Percentiles rank a stretch among this genome's conserved stretches.
phyloP scores from a whole-genome alignment of 73 alveolate genomes.

The Diophrys appendiculata region DNA sequence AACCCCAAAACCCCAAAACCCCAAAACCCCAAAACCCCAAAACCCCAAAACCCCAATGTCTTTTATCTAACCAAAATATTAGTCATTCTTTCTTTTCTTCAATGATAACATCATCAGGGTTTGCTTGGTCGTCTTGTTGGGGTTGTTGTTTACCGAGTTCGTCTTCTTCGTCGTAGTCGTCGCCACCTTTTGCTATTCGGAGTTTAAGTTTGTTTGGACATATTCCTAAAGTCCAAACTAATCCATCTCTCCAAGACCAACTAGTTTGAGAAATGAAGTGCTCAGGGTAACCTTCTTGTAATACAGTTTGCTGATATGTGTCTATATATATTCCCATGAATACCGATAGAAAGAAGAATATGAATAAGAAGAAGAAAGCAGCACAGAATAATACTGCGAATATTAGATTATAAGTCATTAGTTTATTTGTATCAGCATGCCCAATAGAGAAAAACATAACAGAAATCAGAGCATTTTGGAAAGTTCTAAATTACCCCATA shows the following conservation, averaged over 20 bases:
- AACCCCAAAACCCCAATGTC: no score
- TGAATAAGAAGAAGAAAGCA: not conserved
- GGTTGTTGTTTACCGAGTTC: no score
- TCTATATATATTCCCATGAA: not conserved
- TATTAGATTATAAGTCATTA: not conserved
- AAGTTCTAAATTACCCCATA: not conserved
- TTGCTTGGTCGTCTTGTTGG: no score
- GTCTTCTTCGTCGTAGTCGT: not conserved
- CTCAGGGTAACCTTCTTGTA: constrained; percentile 14
- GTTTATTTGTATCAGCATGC: not conserved
- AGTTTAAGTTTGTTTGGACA: not conserved
- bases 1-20: no score
- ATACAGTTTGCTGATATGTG: not conserved
- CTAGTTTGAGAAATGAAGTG: not conserved
- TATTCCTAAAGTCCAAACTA: not conserved
- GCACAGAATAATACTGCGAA: not conserved
- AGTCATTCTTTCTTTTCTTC: no score
- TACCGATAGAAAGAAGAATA: constrained; percentile 11
- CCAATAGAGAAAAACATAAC: constrained; percentile 1
- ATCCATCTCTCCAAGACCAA: not conserved
- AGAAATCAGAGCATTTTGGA: constrained; percentile 2
- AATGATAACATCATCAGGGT: no score
- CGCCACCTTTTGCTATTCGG: not conserved
- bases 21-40: no score
- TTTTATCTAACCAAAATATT: no score